Evolutionary conservation across 2,329 filamentous ascomycete genomes (phyloP), one percentile per base, ranked within the genome.

Genomic region (Alternaria panax): DNA sequence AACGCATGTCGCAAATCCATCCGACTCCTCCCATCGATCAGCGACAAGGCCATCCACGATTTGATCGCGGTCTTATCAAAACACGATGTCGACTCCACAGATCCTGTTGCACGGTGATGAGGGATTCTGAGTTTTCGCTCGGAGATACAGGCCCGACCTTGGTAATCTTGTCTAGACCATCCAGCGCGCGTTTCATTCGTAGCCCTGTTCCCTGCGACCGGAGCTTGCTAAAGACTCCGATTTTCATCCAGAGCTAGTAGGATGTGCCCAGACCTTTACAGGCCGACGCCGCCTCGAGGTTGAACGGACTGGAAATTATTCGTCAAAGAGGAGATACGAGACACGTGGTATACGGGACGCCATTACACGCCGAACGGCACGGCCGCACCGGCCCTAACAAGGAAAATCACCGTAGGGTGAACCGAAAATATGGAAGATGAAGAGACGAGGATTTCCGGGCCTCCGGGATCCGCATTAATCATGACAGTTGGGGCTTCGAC

Each of bases 171-270:
- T 48, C 45, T 48, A 36, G 45, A 16, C 28, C 28, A 48, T 20
- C 38, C 28, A 34, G 45, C 30, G 28, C 27, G 27, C 47, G 56
- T 59, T 59, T 59, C 51, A 59, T 18, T 14, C 24, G 20, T 24
- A 50, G 28, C 56, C 51, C 47, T 59, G 28, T 59, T 59, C 56
- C 56, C 20, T 50, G 56, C 18, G 24, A 27, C 18, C 30, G 32
- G 30, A 43, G 18, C 45, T 24, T 20, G 16, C 22, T 28, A 36
- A 38, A 25, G 28, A 32, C 30, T 41, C 51, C 55, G 42, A 53
- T 27, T n/a, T 54, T 54, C 41, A 27, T 22, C 42, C 42, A 47
- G n/a, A 22, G 18, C 43, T 43, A 48, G 43, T 34, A 46, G 34
- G 45, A 24, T 30, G 42, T 22, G 51, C 42, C 42, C 32, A 22